Evolutionary conservation across 805 yeast genomes (phyloP).

Genomic region (Wickerhamomyces bovis): DNA sequence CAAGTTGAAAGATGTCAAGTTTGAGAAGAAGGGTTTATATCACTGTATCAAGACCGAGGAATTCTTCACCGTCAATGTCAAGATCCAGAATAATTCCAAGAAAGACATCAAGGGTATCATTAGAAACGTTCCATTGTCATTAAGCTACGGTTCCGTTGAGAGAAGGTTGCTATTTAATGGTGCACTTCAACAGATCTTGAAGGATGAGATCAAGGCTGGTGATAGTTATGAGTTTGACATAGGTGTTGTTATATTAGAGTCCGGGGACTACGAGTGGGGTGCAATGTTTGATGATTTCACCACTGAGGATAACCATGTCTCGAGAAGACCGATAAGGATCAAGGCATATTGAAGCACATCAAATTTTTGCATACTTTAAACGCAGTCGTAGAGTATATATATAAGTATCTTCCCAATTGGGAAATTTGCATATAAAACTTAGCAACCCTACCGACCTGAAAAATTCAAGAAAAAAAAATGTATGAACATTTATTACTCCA

Average conservation of each 20-base stretch:
- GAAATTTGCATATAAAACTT: neutral
- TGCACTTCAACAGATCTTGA: slow-evolving; percentile 50
- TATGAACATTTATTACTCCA: too few relatives aligned
- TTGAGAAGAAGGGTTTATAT: slow-evolving; percentile 24
- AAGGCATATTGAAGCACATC: slow-evolving; percentile 16
- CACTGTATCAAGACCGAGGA: slow-evolving; percentile 37
- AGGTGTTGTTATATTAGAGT: slow-evolving; percentile 61
- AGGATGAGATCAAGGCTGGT: slow-evolving; percentile 37
- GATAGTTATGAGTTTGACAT: slow-evolving; percentile 37
- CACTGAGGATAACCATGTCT: slow-evolving; percentile 31
- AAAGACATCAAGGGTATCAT: slow-evolving; percentile 44
- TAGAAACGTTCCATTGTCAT: slow-evolving; percentile 48
- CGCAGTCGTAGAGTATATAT: neutral
- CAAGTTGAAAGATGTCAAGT: slow-evolving; percentile 9
- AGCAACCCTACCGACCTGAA: slow-evolving; percentile 8
- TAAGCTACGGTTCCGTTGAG: slow-evolving; percentile 36
- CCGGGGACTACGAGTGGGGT: slow-evolving; percentile 83
- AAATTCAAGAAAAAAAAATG: neutral
- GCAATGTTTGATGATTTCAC: slow-evolving; percentile 45
- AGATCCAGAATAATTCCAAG: slow-evolving; percentile 42
- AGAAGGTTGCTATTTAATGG: slow-evolving; percentile 69
- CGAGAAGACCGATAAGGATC: slow-evolving; percentile 33
- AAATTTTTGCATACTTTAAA: neutral
- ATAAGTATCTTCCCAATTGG: neutral
- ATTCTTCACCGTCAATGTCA: slow-evolving; percentile 45